phyloP scores from a whole-genome alignment of 164 flowering plant species.

The Warburgia ugandensis region DNA sequence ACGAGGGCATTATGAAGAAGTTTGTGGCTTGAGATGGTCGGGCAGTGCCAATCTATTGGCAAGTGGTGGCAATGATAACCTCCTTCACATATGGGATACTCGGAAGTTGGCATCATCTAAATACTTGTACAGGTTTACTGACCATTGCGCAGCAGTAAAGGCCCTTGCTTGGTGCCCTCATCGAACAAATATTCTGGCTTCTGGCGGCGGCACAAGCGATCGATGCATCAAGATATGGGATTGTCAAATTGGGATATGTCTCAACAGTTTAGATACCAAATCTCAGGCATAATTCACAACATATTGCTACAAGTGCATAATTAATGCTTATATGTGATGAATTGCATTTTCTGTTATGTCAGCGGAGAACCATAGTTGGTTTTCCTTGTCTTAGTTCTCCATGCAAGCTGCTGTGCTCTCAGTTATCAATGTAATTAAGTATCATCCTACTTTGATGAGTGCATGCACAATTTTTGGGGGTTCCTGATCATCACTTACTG shows the following conservation, averaged over 20 bases:
- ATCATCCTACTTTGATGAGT: neutral
- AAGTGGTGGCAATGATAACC: slow-evolving; percentile 43
- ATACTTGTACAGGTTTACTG: slow-evolving; percentile 22
- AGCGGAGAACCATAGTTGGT: no score
- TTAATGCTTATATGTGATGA: no score
- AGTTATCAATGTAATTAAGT: neutral
- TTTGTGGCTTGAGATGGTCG: slow-evolving; percentile 44
- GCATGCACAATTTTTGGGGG: neutral
- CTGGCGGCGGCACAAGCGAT: slow-evolving; percentile 46
- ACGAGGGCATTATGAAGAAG: slow-evolving; percentile 24
- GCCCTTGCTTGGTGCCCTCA: slow-evolving; percentile 67
- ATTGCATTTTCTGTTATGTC: no score
- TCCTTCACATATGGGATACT: slow-evolving; percentile 40
- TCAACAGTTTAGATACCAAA: slow-evolving; percentile 28
- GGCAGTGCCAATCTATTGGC: slow-evolving; percentile 27
- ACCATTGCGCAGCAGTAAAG: slow-evolving; percentile 46
- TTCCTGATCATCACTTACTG: neutral
- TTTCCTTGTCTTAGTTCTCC: no score
- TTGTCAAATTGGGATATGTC: slow-evolving; percentile 35
- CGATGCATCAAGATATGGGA: slow-evolving; percentile 50
- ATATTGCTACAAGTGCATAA: no score
- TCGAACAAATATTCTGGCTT: slow-evolving; percentile 35
- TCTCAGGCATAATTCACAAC: slow-evolving; percentile 37
- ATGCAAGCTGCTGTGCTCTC: no score
- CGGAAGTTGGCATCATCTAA: slow-evolving; percentile 30